These are phyloP conservation scores for Pleurotus djamor DNA, from an alignment of 768 basidiomycete species.

Conservation along the genomic window DNA sequence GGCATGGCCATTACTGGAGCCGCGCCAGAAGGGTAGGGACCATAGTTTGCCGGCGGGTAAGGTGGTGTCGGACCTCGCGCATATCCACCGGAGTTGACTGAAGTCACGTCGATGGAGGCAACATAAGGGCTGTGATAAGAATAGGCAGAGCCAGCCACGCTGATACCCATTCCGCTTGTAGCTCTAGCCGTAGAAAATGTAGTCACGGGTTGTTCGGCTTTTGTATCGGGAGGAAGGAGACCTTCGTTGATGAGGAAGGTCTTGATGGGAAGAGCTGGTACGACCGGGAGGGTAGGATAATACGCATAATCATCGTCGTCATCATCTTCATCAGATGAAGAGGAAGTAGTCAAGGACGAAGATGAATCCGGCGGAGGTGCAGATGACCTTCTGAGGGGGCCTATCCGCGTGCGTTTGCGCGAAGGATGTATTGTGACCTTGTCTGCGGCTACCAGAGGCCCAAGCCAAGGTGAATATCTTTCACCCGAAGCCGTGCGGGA, in stretches of 20 bases:
- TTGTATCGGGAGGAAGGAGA: neutral
- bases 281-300: neutral
- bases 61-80: neutral
- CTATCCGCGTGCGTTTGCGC: neutral
- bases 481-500: neutral
- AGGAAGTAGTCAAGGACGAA: neutral
- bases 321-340: slow-evolving; percentile 7
- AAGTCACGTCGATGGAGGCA: neutral
- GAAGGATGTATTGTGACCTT: neutral
- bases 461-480: slow-evolving; percentile 7
- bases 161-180: neutral
- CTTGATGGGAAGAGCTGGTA: slow-evolving; percentile 2
- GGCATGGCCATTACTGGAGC: neutral
- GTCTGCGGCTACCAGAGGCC: slow-evolving; percentile 2
- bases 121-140: slow-evolving; percentile 6
- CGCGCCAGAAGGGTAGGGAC: neutral
- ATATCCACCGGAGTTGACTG: neutral
- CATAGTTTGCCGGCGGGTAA: neutral
- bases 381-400: neutral
- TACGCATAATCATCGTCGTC: neutral
- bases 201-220: neutral
- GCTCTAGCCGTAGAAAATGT: neutral
- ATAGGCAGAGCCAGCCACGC: neutral
- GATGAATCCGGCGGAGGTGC: neutral
- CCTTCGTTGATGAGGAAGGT: slow-evolving; percentile 6